Evolutionary conservation across 2,329 filamentous ascomycete genomes (phyloP), one percentile per base, ranked within the genome.

Genomic region (Microsporum ferrugineum): DNA sequence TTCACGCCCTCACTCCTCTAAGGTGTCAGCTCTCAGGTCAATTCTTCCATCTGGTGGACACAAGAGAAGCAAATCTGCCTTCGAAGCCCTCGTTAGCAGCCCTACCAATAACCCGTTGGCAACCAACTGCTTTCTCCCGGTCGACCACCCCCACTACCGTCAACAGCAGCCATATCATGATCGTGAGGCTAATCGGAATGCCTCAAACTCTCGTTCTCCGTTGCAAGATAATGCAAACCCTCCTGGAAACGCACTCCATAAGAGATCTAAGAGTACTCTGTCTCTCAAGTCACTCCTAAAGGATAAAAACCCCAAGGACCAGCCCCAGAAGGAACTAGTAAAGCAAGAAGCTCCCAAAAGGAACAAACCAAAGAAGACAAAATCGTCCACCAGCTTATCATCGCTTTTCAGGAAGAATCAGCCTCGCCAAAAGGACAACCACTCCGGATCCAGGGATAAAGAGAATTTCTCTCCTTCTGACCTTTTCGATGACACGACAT

Each of bases 321-420:
- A 62, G 17, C 72, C 71, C 57, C 60, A 69, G 31, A 72, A 70
- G 43, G 71, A 72, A 43, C 57, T 65, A n/a, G 65, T 68, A 2
- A 69, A 67, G 58, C 61, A 73, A 60, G 68, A 73, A 68, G 61
- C 66, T 10, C 65, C 68, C 41, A 71, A 75, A n/a, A 70, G 71
- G 33, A 70, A 67, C 59, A 81, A 77, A 61, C 78, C 79, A 2
- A 84, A 84, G 72, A 95, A 92, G 77, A 83, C 83, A 41, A 95
- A 92, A 73, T 95, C 91, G 0, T 82, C 88, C 2, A 88, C 88
- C 36, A 95, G 91, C 71, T 79, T 97, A n/a, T 84, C 84, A 0
- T 84, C 82, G 3, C 81, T 96, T 60, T 81, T 96, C 58, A 85
- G 84, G 61, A 86, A 87, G 61, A 90, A 89, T 7, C 80, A 85